A percentile compares a stretch with the other conserved stretches of the same genome.
phyloP scores from a whole-genome alignment of 371 early-diverging fungal species.

The Dinochytrium kinnereticum region DNA sequence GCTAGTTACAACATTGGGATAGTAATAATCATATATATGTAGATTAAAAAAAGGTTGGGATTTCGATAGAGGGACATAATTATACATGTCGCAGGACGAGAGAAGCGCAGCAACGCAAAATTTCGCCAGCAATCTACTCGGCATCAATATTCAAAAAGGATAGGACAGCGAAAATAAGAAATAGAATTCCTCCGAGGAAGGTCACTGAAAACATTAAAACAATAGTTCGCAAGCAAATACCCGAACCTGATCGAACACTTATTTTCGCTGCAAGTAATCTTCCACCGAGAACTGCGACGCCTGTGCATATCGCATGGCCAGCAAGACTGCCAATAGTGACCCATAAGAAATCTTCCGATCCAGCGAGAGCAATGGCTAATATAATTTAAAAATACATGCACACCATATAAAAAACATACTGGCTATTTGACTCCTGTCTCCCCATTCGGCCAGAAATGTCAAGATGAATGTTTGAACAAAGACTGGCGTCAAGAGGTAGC shows the following conservation, averaged over 20 bases:
- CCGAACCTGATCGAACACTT: slow-evolving; percentile 85
- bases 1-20: no score
- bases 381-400: neutral
- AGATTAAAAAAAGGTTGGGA: no score
- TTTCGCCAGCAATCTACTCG: neutral
- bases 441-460: slow-evolving; percentile 98
- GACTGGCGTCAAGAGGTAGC: slow-evolving; percentile 81
- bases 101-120: neutral
- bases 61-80: no score
- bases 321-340: slow-evolving; percentile 86
- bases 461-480: slow-evolving; percentile 94
- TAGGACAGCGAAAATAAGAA: slow-evolving; percentile 74
- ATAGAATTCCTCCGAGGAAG: slow-evolving; percentile 78
- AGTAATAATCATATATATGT: no score
- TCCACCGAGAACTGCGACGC: slow-evolving; percentile 92
- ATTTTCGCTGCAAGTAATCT: slow-evolving; percentile 84
- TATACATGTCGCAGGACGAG: no score
- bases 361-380: slow-evolving; percentile 91
- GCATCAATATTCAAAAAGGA: slow-evolving; percentile 21
- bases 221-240: no score
- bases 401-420: slow-evolving; percentile 34
- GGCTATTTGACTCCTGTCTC: slow-evolving; percentile 86
- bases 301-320: slow-evolving; percentile 92
- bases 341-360: slow-evolving; percentile 72
- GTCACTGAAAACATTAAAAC: slow-evolving; percentile 69